Percentiles rank a stretch among this genome's conserved stretches.
Conservation (phyloP, 2,329 filamentous ascomycete species). For the Neurospora sp. region DNA sequence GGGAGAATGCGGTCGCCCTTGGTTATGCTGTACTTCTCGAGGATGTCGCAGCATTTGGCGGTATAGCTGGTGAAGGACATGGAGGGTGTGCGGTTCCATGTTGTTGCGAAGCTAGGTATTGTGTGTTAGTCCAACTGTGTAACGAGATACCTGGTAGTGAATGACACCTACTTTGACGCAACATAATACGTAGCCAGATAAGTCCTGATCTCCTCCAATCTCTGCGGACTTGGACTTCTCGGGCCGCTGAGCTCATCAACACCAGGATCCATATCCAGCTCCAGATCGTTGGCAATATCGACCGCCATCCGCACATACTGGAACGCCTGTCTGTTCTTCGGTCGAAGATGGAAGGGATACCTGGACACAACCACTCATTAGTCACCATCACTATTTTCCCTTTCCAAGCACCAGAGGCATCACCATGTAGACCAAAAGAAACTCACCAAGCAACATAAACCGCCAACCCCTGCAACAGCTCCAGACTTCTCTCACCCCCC, state of each 20-base stretch:
- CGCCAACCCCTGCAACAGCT: slow-evolving; percentile 46
- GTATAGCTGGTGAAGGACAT: slow-evolving; percentile 34
- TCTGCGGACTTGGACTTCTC: slow-evolving; percentile 17
- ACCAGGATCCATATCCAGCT: slow-evolving; percentile 33
- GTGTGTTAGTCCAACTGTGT: not conserved
- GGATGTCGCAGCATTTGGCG: slow-evolving; percentile 32
- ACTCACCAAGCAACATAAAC: slow-evolving; percentile 48
- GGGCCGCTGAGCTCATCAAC: slow-evolving; percentile 13
- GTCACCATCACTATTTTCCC: not conserved
- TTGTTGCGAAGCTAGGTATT: slow-evolving; percentile 26
- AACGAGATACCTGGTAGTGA: slow-evolving; percentile 2
- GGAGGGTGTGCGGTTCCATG: slow-evolving; percentile 27
- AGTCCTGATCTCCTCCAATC: slow-evolving; percentile 34
- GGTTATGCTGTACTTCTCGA: slow-evolving; percentile 27
- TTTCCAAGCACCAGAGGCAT: not conserved
- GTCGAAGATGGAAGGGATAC: slow-evolving; percentile 46
- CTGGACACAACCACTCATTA: slow-evolving; percentile 20
- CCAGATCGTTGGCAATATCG: slow-evolving; percentile 40
- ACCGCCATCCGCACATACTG: slow-evolving; percentile 44
- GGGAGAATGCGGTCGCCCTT: slow-evolving; percentile 33
- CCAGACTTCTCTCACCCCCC: slow-evolving; percentile 45
- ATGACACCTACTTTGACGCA: slow-evolving; percentile 28
- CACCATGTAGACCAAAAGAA: not conserved
- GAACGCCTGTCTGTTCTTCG: slow-evolving; percentile 37
- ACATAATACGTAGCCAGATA: slow-evolving; percentile 37